Base-by-base conservation (phyloP, 2,329 filamentous ascomycete genomes). In the Cordyceps militaris region DNA sequence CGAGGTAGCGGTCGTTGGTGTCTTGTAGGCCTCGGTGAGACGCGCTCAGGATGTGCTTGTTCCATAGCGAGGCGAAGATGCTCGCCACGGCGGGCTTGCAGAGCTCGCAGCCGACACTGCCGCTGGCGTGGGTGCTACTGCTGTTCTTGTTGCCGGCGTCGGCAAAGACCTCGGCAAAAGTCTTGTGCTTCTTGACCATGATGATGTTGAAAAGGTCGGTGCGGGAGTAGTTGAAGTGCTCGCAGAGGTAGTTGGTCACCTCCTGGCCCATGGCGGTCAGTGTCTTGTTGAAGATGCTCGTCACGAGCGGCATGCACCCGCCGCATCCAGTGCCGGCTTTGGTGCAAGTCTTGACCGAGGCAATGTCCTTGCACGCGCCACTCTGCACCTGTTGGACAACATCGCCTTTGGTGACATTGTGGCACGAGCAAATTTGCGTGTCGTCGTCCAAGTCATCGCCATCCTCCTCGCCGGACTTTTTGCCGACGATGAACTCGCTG, bases 301-400 rank as follows among this genome's bases (percentile, higher is more conserved):
- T 89, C 2, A 96, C 88, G 5, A 96, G 81, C 6, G 91, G 91
- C 82, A 96, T 85, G 69, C 91, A 96, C 8, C 91, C 91, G 63
- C 91, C 91, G 66, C 91, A 96, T 2, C 91, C 91, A 0, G 89
- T 96, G 42, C 91, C 91, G 19, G 91, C 91, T 70, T 96, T 96
- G 16, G 91, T 96, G 75, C 90, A 95, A 2, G 87, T 83, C 72
- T 96, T 96, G 67, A 96, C 80, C 56, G 93, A 87, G 54, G 85
- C 86, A 46, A 96, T 81, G 26, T 87, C 87, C 68, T 88, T 94
- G 77, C 90, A 95, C 2, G 80, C 85, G 40, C 89, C 91, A 55
- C 87, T 84, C 65, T 92, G 92, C 69, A 93, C 82, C 2, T 76
- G 77, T 4, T 81, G 80, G 46, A 87, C 83, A 0, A 96, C 78